Evolutionary conservation across 257 asterid genomes (phyloP).

Genomic region (Solanum tacnaense): DNA sequence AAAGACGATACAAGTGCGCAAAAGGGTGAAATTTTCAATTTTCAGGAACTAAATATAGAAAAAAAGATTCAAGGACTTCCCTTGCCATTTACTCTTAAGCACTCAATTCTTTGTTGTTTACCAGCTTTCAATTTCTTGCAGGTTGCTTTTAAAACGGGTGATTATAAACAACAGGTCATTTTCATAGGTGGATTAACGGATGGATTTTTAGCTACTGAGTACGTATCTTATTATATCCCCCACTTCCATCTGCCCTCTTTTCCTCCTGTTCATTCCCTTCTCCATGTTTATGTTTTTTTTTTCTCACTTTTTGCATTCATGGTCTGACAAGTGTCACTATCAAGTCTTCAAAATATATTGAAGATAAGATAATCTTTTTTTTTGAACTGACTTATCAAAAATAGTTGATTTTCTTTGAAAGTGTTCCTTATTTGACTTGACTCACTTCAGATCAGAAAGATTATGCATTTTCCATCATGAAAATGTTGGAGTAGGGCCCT

Average conservation of each 20-base stretch:
- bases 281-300: not conserved
- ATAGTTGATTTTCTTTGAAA: not conserved
- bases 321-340: not conserved
- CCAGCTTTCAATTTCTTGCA: slow-evolving; percentile 18
- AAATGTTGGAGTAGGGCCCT: not conserved
- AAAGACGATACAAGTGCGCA: not conserved
- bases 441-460: not conserved
- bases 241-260: not conserved
- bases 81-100: not conserved
- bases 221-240: slow-evolving; percentile 17
- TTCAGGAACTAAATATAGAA: not conserved
- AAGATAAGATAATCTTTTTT: not conserved
- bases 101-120: not conserved
- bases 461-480: not conserved
- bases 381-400: not conserved
- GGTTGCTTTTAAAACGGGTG: slow-evolving; percentile 96
- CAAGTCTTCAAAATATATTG: not conserved
- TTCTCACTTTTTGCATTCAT: not conserved
- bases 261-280: not conserved
- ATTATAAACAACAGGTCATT: slow-evolving; percentile 77
- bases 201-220: slow-evolving; percentile 95
- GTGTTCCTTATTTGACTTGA: not conserved
- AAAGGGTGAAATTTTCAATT: not conserved
- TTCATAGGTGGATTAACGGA: slow-evolving; percentile 90
- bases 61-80: not conserved